These are phyloP conservation scores for Psidium friedrichsthalianum DNA, from an alignment of 345 rosid genomes.

Conservation along the genomic window DNA sequence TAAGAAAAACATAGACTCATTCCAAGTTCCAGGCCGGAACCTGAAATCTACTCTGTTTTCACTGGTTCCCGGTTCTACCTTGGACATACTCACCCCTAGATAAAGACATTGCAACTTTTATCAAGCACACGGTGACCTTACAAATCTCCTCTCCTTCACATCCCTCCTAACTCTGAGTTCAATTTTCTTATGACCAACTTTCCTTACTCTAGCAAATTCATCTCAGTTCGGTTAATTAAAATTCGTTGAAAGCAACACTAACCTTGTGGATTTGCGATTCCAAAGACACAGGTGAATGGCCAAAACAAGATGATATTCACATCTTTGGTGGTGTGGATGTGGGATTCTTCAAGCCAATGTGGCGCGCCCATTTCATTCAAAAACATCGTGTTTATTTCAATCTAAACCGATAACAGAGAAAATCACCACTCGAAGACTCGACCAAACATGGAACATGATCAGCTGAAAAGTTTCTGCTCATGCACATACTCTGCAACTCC, in stretches of 20 bases:
- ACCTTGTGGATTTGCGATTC: not conserved
- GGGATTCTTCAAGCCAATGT: not conserved
- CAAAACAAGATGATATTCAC: not conserved
- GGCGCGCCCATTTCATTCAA: not conserved
- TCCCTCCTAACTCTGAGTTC: not conserved
- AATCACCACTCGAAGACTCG: not conserved
- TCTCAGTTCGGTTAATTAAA: not conserved
- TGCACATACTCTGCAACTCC: not conserved
- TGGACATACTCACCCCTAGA: not conserved
- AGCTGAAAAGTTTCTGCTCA: not conserved
- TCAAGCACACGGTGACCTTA: not conserved
- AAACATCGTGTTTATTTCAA: not conserved
- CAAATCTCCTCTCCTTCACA: not conserved
- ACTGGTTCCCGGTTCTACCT: too few relatives aligned
- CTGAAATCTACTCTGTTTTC: too few relatives aligned
- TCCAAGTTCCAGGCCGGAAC: too few relatives aligned
- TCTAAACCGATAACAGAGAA: not conserved
- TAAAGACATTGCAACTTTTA: not conserved
- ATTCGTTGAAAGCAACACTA: not conserved
- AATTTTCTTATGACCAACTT: not conserved
- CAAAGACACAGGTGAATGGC: not conserved
- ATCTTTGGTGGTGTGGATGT: not conserved
- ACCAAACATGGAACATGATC: not conserved
- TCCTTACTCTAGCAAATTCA: not conserved
- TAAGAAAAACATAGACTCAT: too few relatives aligned